phyloP scores from a whole-genome alignment of 345 rosid genomes.

The Lumnitzera littorea region DNA sequence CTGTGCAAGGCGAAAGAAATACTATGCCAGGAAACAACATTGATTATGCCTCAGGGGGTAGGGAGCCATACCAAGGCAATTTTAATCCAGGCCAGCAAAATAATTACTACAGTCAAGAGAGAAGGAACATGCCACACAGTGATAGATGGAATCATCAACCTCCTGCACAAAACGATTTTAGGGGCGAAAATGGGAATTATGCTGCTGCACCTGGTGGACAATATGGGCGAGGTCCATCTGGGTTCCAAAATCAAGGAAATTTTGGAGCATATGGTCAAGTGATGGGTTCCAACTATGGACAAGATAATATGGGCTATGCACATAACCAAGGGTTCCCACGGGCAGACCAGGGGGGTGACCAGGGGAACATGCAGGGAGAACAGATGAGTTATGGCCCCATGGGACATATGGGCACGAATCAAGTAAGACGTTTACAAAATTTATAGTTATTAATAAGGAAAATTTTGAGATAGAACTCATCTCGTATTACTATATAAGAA shows the following conservation, averaged over 20 bases:
- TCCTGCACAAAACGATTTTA: constrained; percentile 14
- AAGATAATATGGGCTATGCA: constrained; percentile 15
- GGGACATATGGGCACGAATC: constrained; percentile 33
- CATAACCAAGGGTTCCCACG: constrained; percentile 27
- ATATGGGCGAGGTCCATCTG: constrained; percentile 11
- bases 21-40: constrained; percentile 26
- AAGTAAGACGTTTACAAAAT: constrained; percentile 22
- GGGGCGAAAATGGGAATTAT: constrained; percentile 14
- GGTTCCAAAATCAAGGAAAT: constrained; percentile 8
- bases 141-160: constrained; percentile 12
- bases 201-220: constrained; percentile 27
- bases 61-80: constrained; percentile 28
- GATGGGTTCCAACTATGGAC: constrained; percentile 18
- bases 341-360: constrained; percentile 23
- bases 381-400: constrained; percentile 27
- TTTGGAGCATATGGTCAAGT: constrained; percentile 21
- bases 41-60: constrained; percentile 29
- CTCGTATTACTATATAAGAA: neutral
- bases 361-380: constrained; percentile 9
- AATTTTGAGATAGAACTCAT: neutral
- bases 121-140: constrained; percentile 34
- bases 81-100: constrained; percentile 33
- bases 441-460: neutral
- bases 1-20: constrained; percentile 26
- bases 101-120: constrained; percentile 27